Evolutionary conservation across 2,329 filamentous ascomycete genomes (phyloP).

Genomic region (Aspergillus ochraceus): DNA sequence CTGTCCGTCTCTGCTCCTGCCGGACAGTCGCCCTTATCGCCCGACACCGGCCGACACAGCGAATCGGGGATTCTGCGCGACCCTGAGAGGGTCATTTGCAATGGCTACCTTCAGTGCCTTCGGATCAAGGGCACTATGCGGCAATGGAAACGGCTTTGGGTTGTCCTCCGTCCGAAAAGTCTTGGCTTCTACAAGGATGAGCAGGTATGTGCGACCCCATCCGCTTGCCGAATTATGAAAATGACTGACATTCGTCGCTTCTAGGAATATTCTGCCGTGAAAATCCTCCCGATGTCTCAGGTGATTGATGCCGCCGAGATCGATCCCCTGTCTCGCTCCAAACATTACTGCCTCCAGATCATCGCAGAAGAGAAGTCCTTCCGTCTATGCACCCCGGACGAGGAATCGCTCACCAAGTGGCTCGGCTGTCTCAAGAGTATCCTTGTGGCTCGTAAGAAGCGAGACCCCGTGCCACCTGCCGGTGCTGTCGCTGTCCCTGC

Average conservation of each 20-base stretch:
- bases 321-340: slow-evolving; percentile 80
- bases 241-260: slow-evolving; percentile 18
- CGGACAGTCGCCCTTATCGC: slow-evolving; percentile 36
- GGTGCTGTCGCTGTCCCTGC: slow-evolving; percentile 9
- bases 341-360: slow-evolving; percentile 84
- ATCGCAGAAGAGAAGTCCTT: slow-evolving; percentile 90
- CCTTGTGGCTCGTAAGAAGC: slow-evolving; percentile 37
- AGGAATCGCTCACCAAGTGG: slow-evolving; percentile 80
- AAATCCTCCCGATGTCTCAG: slow-evolving; percentile 74
- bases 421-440: slow-evolving; percentile 86
- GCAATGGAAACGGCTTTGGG: slow-evolving; percentile 95
- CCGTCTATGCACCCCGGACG: slow-evolving; percentile 73
- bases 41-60: slow-evolving; percentile 65
- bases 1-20: slow-evolving; percentile 30
- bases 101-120: slow-evolving; percentile 84
- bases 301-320: slow-evolving; percentile 93
- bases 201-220: slow-evolving; percentile 33
- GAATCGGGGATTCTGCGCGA: slow-evolving; percentile 59
- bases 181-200: slow-evolving; percentile 92
- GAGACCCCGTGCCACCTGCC: slow-evolving; percentile 26
- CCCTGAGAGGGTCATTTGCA: slow-evolving; percentile 87
- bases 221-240: not conserved
- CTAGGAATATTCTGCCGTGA: slow-evolving; percentile 79
- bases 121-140: slow-evolving; percentile 77
- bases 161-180: slow-evolving; percentile 80